These are phyloP conservation scores for Fonsecaea pedrosoi DNA, from an alignment of 2,329 filamentous ascomycete genomes.

Conservation along the genomic window DNA sequence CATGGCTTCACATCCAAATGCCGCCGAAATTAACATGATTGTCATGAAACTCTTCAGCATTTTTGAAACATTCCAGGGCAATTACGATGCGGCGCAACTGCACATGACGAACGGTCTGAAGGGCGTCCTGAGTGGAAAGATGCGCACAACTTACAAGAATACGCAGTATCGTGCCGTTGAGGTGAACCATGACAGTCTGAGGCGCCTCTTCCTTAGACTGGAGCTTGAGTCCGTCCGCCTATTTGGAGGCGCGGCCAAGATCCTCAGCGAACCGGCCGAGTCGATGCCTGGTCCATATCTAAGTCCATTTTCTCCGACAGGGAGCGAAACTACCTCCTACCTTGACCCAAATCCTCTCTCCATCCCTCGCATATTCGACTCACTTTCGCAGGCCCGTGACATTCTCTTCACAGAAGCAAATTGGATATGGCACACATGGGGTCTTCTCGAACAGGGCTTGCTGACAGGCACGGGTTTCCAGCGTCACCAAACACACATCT, in stretches of 20 bases:
- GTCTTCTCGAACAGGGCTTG: conserved; percentile 30
- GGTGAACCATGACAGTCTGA: conserved; percentile 32
- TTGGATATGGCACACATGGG: conserved; percentile 40
- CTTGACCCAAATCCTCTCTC: conserved; percentile 31
- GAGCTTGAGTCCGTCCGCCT: conserved; percentile 35
- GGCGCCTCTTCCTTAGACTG: conserved; percentile 32
- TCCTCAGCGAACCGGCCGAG: conserved; percentile 33
- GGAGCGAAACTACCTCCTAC: not conserved
- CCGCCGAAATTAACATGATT: conserved; percentile 38
- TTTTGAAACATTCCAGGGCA: conserved; percentile 39
- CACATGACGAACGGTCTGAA: conserved; percentile 37
- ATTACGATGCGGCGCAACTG: conserved; percentile 32
- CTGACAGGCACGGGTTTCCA: conserved; percentile 28
- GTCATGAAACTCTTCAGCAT: conserved; percentile 36
- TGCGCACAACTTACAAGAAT: conserved; percentile 36
- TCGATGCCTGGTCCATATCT: conserved; percentile 10
- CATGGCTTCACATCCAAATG: conserved; percentile 27
- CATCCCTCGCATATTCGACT: conserved; percentile 34
- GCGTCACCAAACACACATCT: conserved; percentile 37
- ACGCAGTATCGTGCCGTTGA: conserved; percentile 36
- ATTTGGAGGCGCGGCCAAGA: conserved; percentile 29
- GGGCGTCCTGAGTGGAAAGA: conserved; percentile 30
- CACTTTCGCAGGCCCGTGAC: conserved; percentile 38
- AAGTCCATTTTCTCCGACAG: conserved; percentile 14
- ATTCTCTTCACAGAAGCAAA: conserved; percentile 38